Conservation (phyloP, 192 early-diverging fungal species). For the Gaertneriomyces semiglobifer region DNA sequence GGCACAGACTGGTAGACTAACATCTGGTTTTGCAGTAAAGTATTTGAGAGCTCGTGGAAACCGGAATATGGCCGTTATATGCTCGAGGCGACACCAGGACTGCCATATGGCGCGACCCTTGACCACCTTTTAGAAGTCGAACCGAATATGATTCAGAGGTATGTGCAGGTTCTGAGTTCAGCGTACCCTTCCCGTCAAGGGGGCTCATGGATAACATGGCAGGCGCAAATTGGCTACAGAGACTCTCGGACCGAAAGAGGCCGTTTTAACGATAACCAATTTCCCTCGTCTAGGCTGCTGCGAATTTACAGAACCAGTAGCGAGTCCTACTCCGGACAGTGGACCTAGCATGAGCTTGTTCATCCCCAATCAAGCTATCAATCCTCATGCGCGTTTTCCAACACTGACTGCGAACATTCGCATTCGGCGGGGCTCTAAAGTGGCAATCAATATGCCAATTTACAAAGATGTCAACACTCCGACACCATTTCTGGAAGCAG, state of each 20-base stretch:
- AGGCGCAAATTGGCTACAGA: slow-evolving; percentile 68
- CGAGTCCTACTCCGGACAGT: slow-evolving; percentile 43
- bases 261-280: slow-evolving; percentile 76
- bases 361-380: slow-evolving; percentile 91
- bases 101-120: slow-evolving; percentile 82
- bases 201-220: neutral
- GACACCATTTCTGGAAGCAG: slow-evolving; percentile 74
- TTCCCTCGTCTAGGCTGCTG: slow-evolving; percentile 87
- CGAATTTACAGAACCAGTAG: slow-evolving; percentile 69
- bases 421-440: slow-evolving; percentile 86
- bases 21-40: slow-evolving; percentile 32
- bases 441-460: slow-evolving; percentile 93
- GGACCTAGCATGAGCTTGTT: slow-evolving; percentile 80
- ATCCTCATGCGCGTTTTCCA: slow-evolving; percentile 89
- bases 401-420: slow-evolving; percentile 94
- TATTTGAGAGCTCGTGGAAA: slow-evolving; percentile 78
- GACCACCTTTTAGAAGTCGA: slow-evolving; percentile 80
- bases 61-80: slow-evolving; percentile 97
- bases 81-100: slow-evolving; percentile 92
- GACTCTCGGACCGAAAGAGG: slow-evolving; percentile 67
- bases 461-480: slow-evolving; percentile 90
- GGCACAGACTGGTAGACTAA: neutral
- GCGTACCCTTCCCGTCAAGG: slow-evolving; percentile 7
- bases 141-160: slow-evolving; percentile 73
- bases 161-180: neutral